A percentile compares a stretch with the other conserved stretches of the same genome.
Conservation (phyloP, 805 yeast species). For the Nadsonia fulvescens region DNA sequence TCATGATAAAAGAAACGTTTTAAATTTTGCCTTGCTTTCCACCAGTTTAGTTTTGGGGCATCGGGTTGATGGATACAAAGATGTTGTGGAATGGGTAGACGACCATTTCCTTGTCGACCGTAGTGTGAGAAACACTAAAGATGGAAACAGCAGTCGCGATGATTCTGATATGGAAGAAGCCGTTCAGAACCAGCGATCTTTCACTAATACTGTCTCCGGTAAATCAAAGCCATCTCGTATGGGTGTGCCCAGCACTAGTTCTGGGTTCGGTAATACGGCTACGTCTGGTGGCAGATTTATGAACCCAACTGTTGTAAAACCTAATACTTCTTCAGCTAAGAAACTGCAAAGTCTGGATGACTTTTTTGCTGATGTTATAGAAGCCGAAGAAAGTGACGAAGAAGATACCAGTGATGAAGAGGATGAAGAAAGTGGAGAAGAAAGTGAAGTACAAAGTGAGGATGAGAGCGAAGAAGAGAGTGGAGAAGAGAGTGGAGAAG, state of each 20-base stretch:
- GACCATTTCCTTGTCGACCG: slow-evolving; percentile 12
- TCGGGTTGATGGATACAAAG: slow-evolving; percentile 16
- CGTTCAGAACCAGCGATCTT: slow-evolving; percentile 3
- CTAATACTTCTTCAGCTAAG: no score
- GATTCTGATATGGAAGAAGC: slow-evolving; percentile 15
- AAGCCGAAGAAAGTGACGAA: slow-evolving; percentile 9
- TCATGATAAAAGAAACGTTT: slow-evolving; percentile 1
- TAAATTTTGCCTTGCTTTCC: slow-evolving; percentile 16
- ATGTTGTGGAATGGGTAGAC: slow-evolving; percentile 30
- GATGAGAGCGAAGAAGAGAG: slow-evolving; percentile 17
- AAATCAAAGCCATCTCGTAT: slow-evolving; percentile 3
- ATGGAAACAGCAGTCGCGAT: slow-evolving; percentile 19
- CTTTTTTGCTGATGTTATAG: slow-evolving; percentile 39
- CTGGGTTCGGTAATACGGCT: slow-evolving; percentile 10
- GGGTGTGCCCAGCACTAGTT: slow-evolving; percentile 9
- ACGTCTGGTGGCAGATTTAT: slow-evolving; percentile 24
- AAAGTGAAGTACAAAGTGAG: slow-evolving; percentile 14
- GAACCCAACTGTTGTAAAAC: no score
- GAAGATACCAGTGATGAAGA: slow-evolving; percentile 14
- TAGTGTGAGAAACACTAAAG: slow-evolving; percentile 23
- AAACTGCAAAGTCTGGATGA: slow-evolving; percentile 81
- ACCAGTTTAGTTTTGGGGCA: slow-evolving; percentile 16
- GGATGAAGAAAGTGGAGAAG: slow-evolving; percentile 10
- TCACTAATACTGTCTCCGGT: no score
- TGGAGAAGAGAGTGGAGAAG: slow-evolving; percentile 16